Base-by-base conservation (phyloP, 805 yeast species). In the Kregervanrija delftensis region DNA sequence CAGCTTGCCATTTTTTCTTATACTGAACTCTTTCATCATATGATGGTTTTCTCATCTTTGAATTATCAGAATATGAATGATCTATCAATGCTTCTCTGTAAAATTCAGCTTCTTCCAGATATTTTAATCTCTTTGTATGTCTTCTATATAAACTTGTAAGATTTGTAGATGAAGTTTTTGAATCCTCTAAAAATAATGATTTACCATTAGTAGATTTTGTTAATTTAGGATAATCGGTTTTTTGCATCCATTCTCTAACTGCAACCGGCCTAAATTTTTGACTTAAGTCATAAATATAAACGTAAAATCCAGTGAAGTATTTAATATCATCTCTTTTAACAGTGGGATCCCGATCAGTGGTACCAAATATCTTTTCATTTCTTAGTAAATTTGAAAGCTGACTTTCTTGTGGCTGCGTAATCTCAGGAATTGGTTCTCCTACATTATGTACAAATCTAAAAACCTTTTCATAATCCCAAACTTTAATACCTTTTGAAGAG, bases 401-500 rank as follows among this genome's bases (percentile, higher is more conserved):
- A 12, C 46, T 53, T n/a, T 54, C 51, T 22, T 42, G 43, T 11
- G 17, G 34, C 11, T 42, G 37, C 12, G 39, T 39, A 12, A 40
- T 5, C 28, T 56, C 59, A 3, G 59, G 59, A 13, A 58, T 47
- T 11, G 63, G 57, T 43, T 56, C 79, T 40, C 78, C 80, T 54
- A 86, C 66, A 60, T 86, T 78, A 49, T 72, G 75, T 61, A 89
- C 71, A 57, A 90, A 90, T 42, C 96, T 68, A 55, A 80, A 75
- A 2, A 90, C 88, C 62, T 90, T 91, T 45, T 87, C 95, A 55
- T 77, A 81, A 35, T 83, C 78, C 96, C 97, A 91, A 17, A 90
- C 84, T 61, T 90, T 87, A 61, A 84, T 76, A 48, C 77, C 79
- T 42, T 72, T 73, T 40, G 68, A 70, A 31, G 66, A 61, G 5